phyloP scores from a whole-genome alignment of 2,329 filamentous ascomycete genomes.

The Neurospora sp. region DNA sequence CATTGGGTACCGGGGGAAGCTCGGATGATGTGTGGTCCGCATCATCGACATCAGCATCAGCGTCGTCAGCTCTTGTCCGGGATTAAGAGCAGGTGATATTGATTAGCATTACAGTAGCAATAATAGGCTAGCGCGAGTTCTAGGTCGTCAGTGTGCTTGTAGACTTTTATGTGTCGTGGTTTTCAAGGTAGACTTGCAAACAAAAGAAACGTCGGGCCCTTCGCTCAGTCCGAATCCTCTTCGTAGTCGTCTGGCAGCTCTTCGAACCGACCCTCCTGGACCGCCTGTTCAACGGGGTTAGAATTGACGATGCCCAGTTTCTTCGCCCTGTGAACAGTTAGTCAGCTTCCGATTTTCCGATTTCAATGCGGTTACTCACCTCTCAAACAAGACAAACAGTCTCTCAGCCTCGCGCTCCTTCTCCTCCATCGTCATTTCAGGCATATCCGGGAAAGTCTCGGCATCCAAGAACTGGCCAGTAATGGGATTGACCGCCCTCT shows the following conservation, averaged over 20 bases:
- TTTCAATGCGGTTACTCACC: conserved; percentile 34
- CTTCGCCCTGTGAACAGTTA: conserved; percentile 39
- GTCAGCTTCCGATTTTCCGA: conserved; percentile 11
- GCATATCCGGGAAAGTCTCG: conserved; percentile 48
- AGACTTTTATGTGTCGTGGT: not conserved
- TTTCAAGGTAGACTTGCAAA: not conserved
- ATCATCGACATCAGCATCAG: not conserved
- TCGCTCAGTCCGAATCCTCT: conserved; percentile 29
- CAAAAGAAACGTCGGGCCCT: not conserved
- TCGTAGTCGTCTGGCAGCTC: conserved; percentile 56
- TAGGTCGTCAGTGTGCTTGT: not conserved
- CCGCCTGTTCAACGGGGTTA: conserved; percentile 65
- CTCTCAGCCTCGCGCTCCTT: conserved; percentile 86
- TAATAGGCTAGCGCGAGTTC: not conserved
- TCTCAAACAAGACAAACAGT: conserved; percentile 83
- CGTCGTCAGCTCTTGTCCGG: not conserved
- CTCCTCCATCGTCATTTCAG: conserved; percentile 82
- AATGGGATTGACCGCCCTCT: conserved; percentile 63
- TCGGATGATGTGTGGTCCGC: not conserved
- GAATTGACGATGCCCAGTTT: conserved; percentile 68
- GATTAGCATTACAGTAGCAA: not conserved
- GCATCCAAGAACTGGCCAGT: conserved; percentile 73
- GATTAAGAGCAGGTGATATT: not conserved
- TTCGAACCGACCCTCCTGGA: conserved; percentile 60
- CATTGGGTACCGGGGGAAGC: not conserved